These are phyloP conservation scores for Alnus rubra DNA, from an alignment of 306 rosid genomes.

Conservation along the genomic window DNA sequence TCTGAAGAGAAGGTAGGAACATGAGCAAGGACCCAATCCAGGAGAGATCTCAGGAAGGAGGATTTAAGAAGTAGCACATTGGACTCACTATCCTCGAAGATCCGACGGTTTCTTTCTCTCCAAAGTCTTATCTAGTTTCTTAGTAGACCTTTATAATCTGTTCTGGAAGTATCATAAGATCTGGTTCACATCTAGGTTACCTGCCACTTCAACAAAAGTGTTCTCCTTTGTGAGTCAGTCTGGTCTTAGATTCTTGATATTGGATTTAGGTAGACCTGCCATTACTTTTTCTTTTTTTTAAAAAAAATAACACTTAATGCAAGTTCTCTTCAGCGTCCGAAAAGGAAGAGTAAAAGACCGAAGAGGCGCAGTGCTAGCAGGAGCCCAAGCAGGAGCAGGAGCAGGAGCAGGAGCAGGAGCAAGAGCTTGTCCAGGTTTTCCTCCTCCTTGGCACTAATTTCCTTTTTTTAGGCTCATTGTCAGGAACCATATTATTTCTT, in stretches of 20 bases:
- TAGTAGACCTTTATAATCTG: background rate
- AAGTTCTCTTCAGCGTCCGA: conserved; percentile 48
- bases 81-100: too few relatives aligned
- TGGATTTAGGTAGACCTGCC: background rate
- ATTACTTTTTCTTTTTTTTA: background rate
- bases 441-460: conserved; percentile 7
- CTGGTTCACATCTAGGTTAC: background rate
- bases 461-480: conserved; percentile 10
- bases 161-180: background rate
- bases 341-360: conserved; percentile 59
- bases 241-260: conserved; percentile 1
- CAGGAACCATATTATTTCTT: background rate
- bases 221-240: background rate
- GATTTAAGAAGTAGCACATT: too few relatives aligned
- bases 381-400: conserved; percentile 78
- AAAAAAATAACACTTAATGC: background rate
- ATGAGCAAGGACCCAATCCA: too few relatives aligned
- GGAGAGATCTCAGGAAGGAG: too few relatives aligned
- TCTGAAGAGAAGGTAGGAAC: too few relatives aligned
- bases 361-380: conserved; percentile 67
- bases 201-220: background rate
- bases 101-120: too few relatives aligned
- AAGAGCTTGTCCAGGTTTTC: conserved; percentile 75
- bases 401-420: conserved; percentile 81
- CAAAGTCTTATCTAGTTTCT: background rate